Evolutionary conservation across 331 rosid genomes (phyloP), one percentile per base, ranked within the genome.

Genomic region (Quercus phellos): DNA sequence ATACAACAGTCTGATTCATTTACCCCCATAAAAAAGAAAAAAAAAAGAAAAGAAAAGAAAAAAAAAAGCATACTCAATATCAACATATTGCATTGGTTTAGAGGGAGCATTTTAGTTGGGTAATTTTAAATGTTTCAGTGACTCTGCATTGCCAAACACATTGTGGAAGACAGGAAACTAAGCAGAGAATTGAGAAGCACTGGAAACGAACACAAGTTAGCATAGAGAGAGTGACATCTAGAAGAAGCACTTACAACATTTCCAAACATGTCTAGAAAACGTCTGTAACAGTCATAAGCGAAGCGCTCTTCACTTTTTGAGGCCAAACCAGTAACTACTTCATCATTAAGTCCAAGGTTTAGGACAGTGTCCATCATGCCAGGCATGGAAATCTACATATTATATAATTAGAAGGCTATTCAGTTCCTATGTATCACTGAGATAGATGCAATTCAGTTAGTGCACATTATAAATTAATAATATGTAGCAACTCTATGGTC

Each of bases 281-380:
- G 98, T 77, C 99, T 78, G 74, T 88, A 95, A 0, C 98, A 95
- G 84, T 94, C 99, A 60, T 85, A 94, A 34, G 98, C 98, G 72
- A 94, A 94, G 61, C 99, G 92, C 81, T 92, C 99, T 50, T 98
- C 98, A 77, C 97, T 92, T 84, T 92, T 94, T 74, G 85, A 77
- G 53, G 97, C 97, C 85, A 94, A 84, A 50, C 97, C 98, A 80
- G 89, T 88, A 63, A 89, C 97, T 70, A 94, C 98, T 61, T 92
- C 90, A 75, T 94, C 98, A 79, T 92, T 92, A 55, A 94, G 80
- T 78, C 99, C 99, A 70, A 94, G 97, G 89, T 94, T 94, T 86
- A 94, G 99, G 82, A 94, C 94, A 26, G 98, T 94, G 87, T 94
- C 99, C 99, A 92, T 94, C 97, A 92, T 94, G 71, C 99, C 99